These are phyloP conservation scores for Jacaranda copaia DNA, from an alignment of 257 asterid species.

Conservation along the genomic window DNA sequence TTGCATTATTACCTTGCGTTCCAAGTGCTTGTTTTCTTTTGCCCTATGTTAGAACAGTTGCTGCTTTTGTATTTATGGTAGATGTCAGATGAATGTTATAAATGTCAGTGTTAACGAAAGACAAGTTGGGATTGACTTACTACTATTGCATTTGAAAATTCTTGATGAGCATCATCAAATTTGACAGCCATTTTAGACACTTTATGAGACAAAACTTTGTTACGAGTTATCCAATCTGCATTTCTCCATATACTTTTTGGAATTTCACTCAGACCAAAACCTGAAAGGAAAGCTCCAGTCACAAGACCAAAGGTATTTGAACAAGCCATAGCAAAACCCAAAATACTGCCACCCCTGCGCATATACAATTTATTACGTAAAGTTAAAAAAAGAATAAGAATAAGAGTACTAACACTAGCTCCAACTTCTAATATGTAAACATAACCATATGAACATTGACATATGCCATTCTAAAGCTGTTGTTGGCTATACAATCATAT, in stretches of 20 bases:
- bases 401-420: background rate
- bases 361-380: constrained; percentile 1
- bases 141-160: constrained; percentile 75
- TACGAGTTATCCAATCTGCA: constrained; percentile 78
- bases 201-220: constrained; percentile 72
- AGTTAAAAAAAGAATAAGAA: background rate
- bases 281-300: constrained; percentile 88
- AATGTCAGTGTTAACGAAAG: background rate
- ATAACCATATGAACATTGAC: background rate
- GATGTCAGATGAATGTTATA: background rate
- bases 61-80: background rate
- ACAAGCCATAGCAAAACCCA: constrained; percentile 90
- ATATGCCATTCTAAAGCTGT: constrained; percentile 1
- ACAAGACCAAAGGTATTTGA: constrained; percentile 88
- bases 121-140: constrained; percentile 52
- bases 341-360: constrained; percentile 74
- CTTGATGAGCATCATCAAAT: constrained; percentile 81
- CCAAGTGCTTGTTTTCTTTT: background rate
- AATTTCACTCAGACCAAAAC: constrained; percentile 84
- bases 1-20: background rate
- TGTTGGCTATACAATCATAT: background rate
- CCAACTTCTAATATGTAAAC: background rate
- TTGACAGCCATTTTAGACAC: constrained; percentile 83
- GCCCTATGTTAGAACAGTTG: background rate
- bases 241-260: constrained; percentile 77